Conservation (phyloP, 176 grass and related monocot genomes). For the Ampelocalamus luodianensis region DNA sequence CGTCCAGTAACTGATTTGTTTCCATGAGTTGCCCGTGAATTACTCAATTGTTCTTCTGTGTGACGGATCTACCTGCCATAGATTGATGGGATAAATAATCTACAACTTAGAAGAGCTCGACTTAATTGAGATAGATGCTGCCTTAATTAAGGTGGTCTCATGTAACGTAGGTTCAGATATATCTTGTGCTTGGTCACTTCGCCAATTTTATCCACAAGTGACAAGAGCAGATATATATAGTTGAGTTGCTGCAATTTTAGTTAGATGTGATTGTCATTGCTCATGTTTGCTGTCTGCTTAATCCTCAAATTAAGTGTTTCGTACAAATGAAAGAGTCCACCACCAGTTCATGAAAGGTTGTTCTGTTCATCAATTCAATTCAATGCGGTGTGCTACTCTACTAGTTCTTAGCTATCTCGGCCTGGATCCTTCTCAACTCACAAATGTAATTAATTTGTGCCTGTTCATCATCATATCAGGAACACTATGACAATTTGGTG, state of each 20-base stretch:
- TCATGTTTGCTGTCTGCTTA: background rate
- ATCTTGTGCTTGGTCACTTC: background rate
- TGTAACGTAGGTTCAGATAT: background rate
- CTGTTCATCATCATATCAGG: slow-evolving; percentile 30
- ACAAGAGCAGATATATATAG: background rate
- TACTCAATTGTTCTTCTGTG: background rate
- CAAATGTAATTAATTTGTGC: background rate
- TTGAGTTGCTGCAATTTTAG: background rate
- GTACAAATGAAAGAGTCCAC: background rate
- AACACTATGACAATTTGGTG: slow-evolving; percentile 55
- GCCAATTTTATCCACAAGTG: background rate
- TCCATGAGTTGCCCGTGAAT: background rate
- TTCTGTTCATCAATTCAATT: background rate
- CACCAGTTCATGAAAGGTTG: background rate
- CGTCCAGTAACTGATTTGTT: background rate
- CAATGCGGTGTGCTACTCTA: background rate
- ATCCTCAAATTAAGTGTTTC: background rate
- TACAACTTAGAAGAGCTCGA: background rate
- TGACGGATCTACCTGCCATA: slow-evolving; percentile 6
- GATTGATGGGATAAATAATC: background rate
- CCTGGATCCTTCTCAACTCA: background rate
- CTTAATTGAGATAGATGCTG: background rate
- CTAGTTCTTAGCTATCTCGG: background rate
- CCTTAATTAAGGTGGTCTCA: background rate
- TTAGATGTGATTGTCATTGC: background rate